These are phyloP conservation scores for Schizophyllum amplum DNA, from an alignment of 1,284 basidiomycete species.

Conservation along the genomic window DNA sequence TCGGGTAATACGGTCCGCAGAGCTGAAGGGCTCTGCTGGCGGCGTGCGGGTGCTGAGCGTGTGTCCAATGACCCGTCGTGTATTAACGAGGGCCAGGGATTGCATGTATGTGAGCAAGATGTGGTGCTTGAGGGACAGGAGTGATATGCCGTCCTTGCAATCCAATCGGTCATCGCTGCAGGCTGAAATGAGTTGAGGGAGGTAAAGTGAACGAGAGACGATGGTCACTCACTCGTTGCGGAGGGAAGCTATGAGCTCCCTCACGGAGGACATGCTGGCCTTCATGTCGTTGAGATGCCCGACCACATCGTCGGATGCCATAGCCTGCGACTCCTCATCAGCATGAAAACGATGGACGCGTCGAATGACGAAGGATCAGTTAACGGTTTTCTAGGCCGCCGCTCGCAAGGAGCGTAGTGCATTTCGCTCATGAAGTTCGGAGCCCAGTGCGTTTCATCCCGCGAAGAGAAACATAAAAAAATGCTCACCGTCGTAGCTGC, in stretches of 20 bases:
- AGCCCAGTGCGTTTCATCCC: constrained; percentile 88
- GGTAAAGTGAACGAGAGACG: background rate
- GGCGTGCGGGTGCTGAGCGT: constrained; percentile 43
- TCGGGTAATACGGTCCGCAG: constrained; percentile 40
- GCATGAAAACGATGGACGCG: constrained; percentile 1
- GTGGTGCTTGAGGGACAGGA: constrained; percentile 86
- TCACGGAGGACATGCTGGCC: constrained; percentile 51
- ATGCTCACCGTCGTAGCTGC: background rate
- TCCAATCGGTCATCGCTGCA: constrained; percentile 38
- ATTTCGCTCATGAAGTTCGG: constrained; percentile 61
- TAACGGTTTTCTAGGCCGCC: constrained; percentile 89
- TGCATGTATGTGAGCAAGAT: constrained; percentile 85
- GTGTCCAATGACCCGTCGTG: constrained; percentile 60
- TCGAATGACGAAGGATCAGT: constrained; percentile 42
- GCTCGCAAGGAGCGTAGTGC: constrained; percentile 67
- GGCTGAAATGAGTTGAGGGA: constrained; percentile 11
- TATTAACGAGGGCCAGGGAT: constrained; percentile 70
- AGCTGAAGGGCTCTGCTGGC: constrained; percentile 45
- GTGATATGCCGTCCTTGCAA: constrained; percentile 77
- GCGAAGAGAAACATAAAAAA: background rate
- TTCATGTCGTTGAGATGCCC: constrained; percentile 49
- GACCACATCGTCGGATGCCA: background rate
- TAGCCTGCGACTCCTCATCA: background rate
- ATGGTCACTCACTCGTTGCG: constrained; percentile 40
- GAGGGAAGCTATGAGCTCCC: constrained; percentile 45